Conservation (phyloP, 371 early-diverging fungal species). For the Phascolomyces articulosus region DNA sequence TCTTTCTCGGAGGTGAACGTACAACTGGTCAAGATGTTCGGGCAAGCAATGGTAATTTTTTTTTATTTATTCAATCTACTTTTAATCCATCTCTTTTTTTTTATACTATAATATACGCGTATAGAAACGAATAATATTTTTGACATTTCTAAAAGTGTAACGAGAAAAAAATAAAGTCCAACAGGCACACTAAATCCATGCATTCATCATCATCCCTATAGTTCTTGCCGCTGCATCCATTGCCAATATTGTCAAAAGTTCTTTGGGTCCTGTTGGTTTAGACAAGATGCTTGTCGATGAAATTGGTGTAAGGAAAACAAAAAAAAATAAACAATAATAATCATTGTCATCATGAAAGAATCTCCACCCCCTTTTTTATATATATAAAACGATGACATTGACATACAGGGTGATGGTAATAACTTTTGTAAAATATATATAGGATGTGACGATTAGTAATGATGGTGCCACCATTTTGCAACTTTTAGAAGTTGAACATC, state of each 20-base stretch:
- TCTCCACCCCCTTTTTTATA: too few relatives aligned
- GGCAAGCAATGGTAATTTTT: slow-evolving; percentile 92
- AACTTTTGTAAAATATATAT: neutral
- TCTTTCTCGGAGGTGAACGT: slow-evolving; percentile 90
- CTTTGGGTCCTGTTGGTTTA: slow-evolving; percentile 99
- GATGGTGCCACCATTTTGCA: slow-evolving; percentile 99
- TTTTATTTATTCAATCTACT: neutral
- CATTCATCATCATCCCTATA: slow-evolving; percentile 20
- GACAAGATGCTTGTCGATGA: slow-evolving; percentile 99
- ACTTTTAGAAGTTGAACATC: slow-evolving; percentile 98
- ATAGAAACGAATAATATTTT: slow-evolving; percentile 3
- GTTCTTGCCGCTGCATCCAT: slow-evolving; percentile 82
- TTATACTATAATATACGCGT: too few relatives aligned
- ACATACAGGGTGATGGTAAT: too few relatives aligned
- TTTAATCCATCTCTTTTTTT: neutral
- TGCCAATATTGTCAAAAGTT: slow-evolving; percentile 98
- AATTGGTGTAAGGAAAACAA: slow-evolving; percentile 95
- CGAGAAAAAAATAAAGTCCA: neutral
- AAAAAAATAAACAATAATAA: too few relatives aligned
- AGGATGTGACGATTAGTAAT: slow-evolving; percentile 99
- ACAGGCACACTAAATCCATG: neutral
- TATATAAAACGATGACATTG: too few relatives aligned
- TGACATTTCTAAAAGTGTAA: neutral
- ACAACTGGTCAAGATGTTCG: slow-evolving; percentile 94
- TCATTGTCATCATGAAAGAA: too few relatives aligned